These are phyloP conservation scores for Myxozyma udenii DNA, from an alignment of 805 yeast species.

Conservation along the genomic window DNA sequence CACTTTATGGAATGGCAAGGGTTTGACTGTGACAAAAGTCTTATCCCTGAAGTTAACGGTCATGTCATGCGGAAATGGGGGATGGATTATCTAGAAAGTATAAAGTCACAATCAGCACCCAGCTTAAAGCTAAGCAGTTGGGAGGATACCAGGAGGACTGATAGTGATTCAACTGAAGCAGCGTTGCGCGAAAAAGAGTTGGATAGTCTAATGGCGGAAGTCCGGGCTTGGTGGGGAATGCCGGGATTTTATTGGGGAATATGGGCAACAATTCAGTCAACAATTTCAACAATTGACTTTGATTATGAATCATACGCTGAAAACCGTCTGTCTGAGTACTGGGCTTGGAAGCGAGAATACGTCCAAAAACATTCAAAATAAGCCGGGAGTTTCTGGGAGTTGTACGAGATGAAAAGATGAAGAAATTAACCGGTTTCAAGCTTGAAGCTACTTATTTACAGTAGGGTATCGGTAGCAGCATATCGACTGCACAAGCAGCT, in stretches of 20 bases:
- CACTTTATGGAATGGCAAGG: conserved; percentile 84
- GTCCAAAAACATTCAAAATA: background rate
- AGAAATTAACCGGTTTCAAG: too few species aligned
- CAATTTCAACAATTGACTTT: conserved; percentile 67
- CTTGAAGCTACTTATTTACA: too few species aligned
- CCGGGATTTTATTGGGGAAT: conserved; percentile 82
- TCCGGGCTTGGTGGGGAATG: conserved; percentile 62
- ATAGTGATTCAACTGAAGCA: background rate
- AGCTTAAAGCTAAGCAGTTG: too few species aligned
- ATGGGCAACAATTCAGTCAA: conserved; percentile 75
- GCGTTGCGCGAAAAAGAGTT: conserved; percentile 37
- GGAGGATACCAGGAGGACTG: background rate
- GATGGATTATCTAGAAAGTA: conserved; percentile 49
- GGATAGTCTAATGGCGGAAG: conserved; percentile 51
- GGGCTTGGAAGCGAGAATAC: conserved; percentile 53
- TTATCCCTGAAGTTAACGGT: conserved; percentile 57
- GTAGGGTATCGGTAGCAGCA: too few species aligned
- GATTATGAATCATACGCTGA: conserved; percentile 62
- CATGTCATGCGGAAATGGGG: conserved; percentile 56
- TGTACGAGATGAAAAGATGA: background rate
- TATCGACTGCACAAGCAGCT: too few species aligned
- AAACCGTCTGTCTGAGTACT: conserved; percentile 61
- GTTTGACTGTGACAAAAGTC: conserved; percentile 60
- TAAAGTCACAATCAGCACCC: conserved; percentile 19
- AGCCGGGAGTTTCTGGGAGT: background rate